These are phyloP conservation scores for Angomonas deanei DNA, from an alignment of 208 protist genomes.

Conservation along the genomic window DNA sequence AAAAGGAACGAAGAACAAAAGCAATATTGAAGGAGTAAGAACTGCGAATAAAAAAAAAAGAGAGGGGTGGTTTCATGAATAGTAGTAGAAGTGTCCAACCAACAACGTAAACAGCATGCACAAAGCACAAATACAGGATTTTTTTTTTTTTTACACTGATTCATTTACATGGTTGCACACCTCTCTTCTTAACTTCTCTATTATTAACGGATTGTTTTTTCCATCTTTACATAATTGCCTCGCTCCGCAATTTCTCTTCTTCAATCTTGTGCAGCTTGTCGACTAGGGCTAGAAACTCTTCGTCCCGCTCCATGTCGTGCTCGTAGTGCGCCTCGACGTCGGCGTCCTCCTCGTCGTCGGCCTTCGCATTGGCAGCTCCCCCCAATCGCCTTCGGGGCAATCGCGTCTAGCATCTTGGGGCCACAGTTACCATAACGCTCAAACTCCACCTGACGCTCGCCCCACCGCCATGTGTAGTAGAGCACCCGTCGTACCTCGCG, in stretches of 20 bases:
- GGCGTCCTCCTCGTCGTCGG: neutral
- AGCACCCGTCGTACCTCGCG: conserved; percentile 81
- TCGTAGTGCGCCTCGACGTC: conserved; percentile 38
- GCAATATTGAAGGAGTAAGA: neutral
- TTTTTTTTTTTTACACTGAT: too few relatives aligned
- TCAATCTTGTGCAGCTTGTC: conserved; percentile 44
- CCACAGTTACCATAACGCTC: conserved; percentile 67
- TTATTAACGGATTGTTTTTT: neutral
- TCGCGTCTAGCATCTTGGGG: conserved; percentile 22
- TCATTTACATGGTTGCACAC: too few relatives aligned
- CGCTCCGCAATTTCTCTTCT: conserved; percentile 35
- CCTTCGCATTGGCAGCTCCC: neutral
- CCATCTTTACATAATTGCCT: conserved; percentile 7
- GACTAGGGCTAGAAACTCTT: conserved; percentile 67
- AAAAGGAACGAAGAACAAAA: conserved; percentile 11
- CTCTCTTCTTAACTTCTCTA: too few relatives aligned
- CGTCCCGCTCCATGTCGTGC: conserved; percentile 51
- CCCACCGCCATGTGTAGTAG: conserved; percentile 84
- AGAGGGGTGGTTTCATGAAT: too few relatives aligned
- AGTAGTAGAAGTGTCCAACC: too few relatives aligned
- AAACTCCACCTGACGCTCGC: conserved; percentile 64
- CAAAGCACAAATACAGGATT: too few relatives aligned
- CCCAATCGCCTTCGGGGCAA: neutral
- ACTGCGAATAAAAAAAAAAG: too few relatives aligned
- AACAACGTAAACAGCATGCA: too few relatives aligned